Conservation (phyloP, 139 green algal genomes). For the Micractinium sp. region DNA sequence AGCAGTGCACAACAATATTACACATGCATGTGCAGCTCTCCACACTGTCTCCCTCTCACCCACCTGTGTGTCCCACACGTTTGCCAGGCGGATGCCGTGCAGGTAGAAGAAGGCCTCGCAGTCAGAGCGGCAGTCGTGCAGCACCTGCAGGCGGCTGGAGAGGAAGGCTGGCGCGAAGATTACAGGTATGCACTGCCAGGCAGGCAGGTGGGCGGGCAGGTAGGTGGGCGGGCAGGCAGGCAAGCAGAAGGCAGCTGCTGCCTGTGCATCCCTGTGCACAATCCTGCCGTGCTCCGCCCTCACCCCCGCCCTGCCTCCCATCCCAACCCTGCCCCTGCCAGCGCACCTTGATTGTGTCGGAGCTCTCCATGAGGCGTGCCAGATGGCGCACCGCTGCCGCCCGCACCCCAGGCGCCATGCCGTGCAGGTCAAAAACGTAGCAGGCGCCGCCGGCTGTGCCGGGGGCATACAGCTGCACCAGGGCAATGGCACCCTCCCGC, state of each 20-base stretch:
- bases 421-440: constrained; percentile 17
- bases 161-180: background rate
- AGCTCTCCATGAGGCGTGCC: constrained; percentile 2
- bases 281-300: background rate
- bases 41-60: background rate
- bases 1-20: background rate
- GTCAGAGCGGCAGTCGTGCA: constrained; percentile 35
- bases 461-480: constrained; percentile 11
- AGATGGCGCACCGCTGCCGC: background rate
- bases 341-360: background rate
- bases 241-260: background rate
- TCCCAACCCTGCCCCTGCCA: background rate
- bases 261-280: background rate
- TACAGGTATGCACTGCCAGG: background rate
- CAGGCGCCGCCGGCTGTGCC: background rate
- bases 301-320: background rate
- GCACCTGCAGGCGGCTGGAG: background rate
- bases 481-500: background rate
- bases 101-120: constrained; percentile 33
- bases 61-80: constrained; percentile 32
- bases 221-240: background rate
- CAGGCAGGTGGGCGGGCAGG: background rate
- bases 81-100: background rate
- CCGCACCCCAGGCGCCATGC: background rate
- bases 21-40: background rate